Base-by-base conservation (phyloP, 768 basidiomycete species). In the Amanita pseudoporphyria region DNA sequence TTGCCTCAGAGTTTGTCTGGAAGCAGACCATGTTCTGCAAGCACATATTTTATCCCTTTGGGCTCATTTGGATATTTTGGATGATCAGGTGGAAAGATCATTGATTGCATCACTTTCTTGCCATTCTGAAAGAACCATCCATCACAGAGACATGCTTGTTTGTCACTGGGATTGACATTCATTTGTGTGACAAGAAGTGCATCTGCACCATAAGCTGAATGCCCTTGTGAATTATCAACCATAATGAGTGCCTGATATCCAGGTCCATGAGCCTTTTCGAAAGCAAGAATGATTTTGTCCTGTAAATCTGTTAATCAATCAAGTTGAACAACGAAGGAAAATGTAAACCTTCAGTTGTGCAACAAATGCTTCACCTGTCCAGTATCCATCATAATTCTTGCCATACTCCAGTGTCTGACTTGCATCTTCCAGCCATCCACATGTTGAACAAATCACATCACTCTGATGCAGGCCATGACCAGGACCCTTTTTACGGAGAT, bases 151-250 rank as follows among this genome's bases (percentile, higher is more conserved):
- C 33, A 38, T 2, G 66, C 59, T 46, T 73, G 72, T 47, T 68
- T 67, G 2, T 71, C 69, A 19, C 68, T 67, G 16, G 69, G 67
- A 0, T 55, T 56, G 9, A 65, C 5, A 56, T 73, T 70, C 66
- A 72, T 70, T 5, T 56, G 53, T 3, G 60, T 58, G 0, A 52
- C 61, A 2, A 66, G 46, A 0, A 73, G 57, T 3, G 70, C 67
- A 62, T 71, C 65, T 1, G 49, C 53, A 0, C 63, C 50, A 59
- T 70, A 73, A 43, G 67, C 66, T 6, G 62, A 58, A 49, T 70
- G 68, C 0, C 70, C 71, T 47, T 72, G 69, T 3, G 70, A 74
- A 47, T 72, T 66, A 50, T 72, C 66, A 47, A 74, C 61, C 45
- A 71, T 52, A 35, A 73, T 55, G 0, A 72, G 54, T 1, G 63